Evolutionary conservation across 176 grass and related monocot species (phyloP), one percentile per base, ranked within the genome.

Genomic region (Tillandsia leiboldiana): DNA sequence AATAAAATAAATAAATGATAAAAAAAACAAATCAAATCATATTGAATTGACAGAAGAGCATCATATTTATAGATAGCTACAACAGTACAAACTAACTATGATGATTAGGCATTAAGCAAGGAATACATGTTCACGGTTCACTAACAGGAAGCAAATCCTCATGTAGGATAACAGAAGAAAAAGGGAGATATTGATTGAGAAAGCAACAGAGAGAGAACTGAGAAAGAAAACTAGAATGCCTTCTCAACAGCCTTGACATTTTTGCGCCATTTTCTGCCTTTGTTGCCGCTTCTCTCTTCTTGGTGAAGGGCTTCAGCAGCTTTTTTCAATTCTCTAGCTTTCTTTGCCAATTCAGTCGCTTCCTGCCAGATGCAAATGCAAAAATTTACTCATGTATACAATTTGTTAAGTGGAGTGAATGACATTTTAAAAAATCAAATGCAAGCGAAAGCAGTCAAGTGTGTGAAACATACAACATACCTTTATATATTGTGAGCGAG

Each of bases 401-500:
- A 54, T 8, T 15, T 33, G 18, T 7, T 20, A 20, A 59, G 10
- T 7, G 1, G 1, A 2, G 49, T 57, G 1, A 58, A 56, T 48
- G 23, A 7, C 29, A 18, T 10, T 57, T 33, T 57, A 50, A 63
- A 50, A 2, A 24, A 11, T 51, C 10, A 9, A 27, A 48, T 11
- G 52, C 15, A 15, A 54, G 52, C 3, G 15, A 5, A 29, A 29
- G 28, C 28, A 29, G 28, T 58, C 53, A 69, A 78, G 20, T 20
- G 54, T 49, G 66, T 24, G 52, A 65, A 20, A 69, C 13, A 83
- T 68, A 23, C 15, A 48, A 67, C 11, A 2, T 42, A 99, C 94
- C 94, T 99, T 99, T 77, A 99, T 99, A 83, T 99, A 99, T 62
- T 99, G 94, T 42, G 94, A 93, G 10, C 94, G 94, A 81, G 94